phyloP scores from a whole-genome alignment of 331 rosid genomes.

The Phaseolus coccineus region DNA sequence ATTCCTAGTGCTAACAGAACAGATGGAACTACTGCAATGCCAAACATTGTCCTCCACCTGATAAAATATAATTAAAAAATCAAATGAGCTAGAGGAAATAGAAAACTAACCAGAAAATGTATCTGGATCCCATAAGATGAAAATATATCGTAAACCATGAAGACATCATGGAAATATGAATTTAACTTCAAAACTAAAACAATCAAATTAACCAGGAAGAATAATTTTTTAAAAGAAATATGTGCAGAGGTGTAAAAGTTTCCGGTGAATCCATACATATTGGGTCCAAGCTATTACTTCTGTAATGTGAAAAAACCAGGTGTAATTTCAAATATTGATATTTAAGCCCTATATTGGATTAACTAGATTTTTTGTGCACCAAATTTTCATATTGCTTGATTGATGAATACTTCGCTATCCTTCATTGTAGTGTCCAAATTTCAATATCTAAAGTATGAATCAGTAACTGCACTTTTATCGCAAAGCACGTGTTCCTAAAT shows the following conservation, averaged over 20 bases:
- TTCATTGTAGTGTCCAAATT: slow-evolving; percentile 4
- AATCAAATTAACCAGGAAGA: slow-evolving; percentile 1
- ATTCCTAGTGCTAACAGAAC: slow-evolving; percentile 91
- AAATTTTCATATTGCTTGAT: background rate
- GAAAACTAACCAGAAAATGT: slow-evolving; percentile 20
- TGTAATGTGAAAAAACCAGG: slow-evolving; percentile 8
- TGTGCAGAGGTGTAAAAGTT: background rate
- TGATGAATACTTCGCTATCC: slow-evolving; percentile 28
- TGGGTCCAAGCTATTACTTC: background rate
- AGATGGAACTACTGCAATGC: slow-evolving; percentile 85
- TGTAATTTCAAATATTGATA: slow-evolving; percentile 18
- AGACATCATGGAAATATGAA: background rate
- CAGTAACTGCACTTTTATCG: background rate
- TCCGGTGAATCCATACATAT: slow-evolving; percentile 7
- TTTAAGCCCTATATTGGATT: background rate
- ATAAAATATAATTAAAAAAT: slow-evolving; percentile 12
- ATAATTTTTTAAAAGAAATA: background rate
- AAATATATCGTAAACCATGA: slow-evolving; percentile 13
- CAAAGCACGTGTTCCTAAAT: background rate
- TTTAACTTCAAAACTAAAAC: slow-evolving; percentile 24
- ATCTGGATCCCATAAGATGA: slow-evolving; percentile 11
- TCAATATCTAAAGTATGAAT: slow-evolving; percentile 15
- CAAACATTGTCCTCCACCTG: slow-evolving; percentile 99
- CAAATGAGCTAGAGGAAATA: background rate
- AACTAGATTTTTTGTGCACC: background rate